Evolutionary conservation across 176 grass and related monocot species (phyloP), one percentile per base, ranked within the genome.

Genomic region (Aechmea fasciata): DNA sequence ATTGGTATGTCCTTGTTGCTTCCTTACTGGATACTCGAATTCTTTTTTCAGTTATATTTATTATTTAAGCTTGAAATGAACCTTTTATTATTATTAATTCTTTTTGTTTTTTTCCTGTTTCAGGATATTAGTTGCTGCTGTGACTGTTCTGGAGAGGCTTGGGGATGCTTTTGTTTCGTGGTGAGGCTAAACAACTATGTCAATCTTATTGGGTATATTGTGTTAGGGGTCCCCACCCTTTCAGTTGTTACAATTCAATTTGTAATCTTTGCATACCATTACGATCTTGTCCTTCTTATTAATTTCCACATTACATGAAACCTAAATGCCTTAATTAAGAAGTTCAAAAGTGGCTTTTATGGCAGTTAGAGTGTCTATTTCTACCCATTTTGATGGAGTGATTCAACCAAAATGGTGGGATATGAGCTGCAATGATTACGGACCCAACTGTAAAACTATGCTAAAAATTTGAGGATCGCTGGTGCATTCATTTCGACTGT

Each of bases 81-180:
- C 79, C 88, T 0, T 52, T 47, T 71, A 83, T 66, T 51, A 23
- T 23, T 23, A 23, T 23, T 23, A 23, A 23, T 77, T 23, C 68
- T 7, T 50, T 65, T 51, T 78, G 10, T 71, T 71, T 73, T 57
- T 74, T 48, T 84, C 71, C 69, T 18, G 69, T 52, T 67, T 13
- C 25, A 97, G 93, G 89, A 97, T 97, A 71, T 81, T 97, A 79
- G 89, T 97, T 81, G 89, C 93, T 47, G 76, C 87, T 3, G 64
- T 92, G 82, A 97, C 93, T 10, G 81, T 97, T 63, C 64, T 97
- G 71, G 93, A 97, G 86, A 90, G 93, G 76, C 87, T 97, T 78
- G 93, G 93, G 64, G 93, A 97, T 80, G 63, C 85, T 52, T 85
- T 90, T 52, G 72, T 92, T 74, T 92, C 93, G 90, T 97, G 93